phyloP scores from a whole-genome alignment of 305 asterid species.

The Fraxinus floribunda region DNA sequence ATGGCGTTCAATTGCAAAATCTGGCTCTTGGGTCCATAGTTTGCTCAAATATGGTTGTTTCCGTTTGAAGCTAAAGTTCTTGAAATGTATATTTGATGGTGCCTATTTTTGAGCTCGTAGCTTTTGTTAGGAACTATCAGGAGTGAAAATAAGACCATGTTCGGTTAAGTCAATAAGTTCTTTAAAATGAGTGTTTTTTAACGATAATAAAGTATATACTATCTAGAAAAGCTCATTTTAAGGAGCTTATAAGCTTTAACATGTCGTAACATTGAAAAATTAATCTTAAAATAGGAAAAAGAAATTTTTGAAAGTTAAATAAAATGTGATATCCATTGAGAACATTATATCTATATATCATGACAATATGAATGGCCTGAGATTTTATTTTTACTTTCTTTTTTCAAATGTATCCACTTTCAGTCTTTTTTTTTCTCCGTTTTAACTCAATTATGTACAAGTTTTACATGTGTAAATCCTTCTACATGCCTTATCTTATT shows the following conservation, averaged over 20 bases:
- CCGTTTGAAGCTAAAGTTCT: neutral
- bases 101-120: neutral
- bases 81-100: neutral
- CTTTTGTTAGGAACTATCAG: constrained; percentile 1
- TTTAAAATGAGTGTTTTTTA: neutral
- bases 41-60: constrained; percentile 8
- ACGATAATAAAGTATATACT: neutral
- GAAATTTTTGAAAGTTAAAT: neutral
- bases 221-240: neutral
- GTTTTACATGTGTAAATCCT: neutral
- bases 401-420: neutral
- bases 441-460: neutral
- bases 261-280: neutral
- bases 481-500: no score
- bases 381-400: neutral
- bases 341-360: neutral
- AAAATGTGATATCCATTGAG: neutral
- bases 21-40: constrained; percentile 26
- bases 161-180: neutral
- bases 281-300: neutral
- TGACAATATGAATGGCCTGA: neutral
- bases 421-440: neutral
- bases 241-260: neutral
- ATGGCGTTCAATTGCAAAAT: constrained; percentile 19
- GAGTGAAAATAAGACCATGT: neutral